phyloP scores from a whole-genome alignment of 192 early-diverging fungal genomes.

The Neocallimastix lanati region DNA sequence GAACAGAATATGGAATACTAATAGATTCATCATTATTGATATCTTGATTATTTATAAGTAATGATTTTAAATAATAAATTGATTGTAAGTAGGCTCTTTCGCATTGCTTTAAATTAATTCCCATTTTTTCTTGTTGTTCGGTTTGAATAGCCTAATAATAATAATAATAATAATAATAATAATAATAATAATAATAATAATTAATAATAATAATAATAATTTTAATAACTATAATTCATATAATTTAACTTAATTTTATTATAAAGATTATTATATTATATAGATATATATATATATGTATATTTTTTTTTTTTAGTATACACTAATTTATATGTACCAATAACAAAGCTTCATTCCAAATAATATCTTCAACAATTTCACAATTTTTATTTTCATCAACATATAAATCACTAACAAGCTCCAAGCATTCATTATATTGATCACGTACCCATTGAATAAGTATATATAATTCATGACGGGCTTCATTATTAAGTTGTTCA shows the following conservation, averaged over 20 bases:
- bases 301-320: no score
- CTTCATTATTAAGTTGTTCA: background rate
- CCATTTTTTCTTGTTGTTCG: background rate
- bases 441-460: conserved; percentile 73
- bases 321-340: background rate
- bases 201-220: no score
- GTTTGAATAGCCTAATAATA: background rate
- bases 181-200: no score
- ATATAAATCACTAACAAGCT: conserved; percentile 12
- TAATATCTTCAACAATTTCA: background rate
- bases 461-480: background rate
- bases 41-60: background rate
- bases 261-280: background rate
- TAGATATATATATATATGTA: background rate
- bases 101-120: background rate
- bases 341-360: background rate
- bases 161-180: no score
- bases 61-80: background rate
- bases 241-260: no score
- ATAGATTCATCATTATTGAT: background rate
- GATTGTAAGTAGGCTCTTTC: background rate
- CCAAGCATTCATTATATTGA: conserved; percentile 78
- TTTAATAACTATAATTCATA: no score
- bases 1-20: background rate
- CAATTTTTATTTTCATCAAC: background rate